Base-by-base conservation (phyloP, 345 rosid genomes). In the Draba incana region DNA sequence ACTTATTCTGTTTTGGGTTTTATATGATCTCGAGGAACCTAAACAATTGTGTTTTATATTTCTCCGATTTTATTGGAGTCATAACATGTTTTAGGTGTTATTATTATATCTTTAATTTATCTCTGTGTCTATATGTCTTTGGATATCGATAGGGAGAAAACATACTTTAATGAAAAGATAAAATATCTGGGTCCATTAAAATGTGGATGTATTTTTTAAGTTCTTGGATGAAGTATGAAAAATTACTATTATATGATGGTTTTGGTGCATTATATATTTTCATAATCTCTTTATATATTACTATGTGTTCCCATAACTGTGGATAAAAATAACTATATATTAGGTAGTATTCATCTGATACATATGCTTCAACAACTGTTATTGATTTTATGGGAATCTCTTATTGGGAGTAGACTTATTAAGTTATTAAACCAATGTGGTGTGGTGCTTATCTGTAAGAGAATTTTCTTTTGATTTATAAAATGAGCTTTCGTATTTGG, bases 371-470 rank as follows among this genome's bases (percentile, higher is more conserved):
- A 59, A 35, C 50, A 54, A 27, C 28, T 60, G 30, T 60, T 52
- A 53, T 53, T 60, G 38, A 61, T 60, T 74, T 39, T 28, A 47
- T 38, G 73, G 62, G 74, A 68, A 74, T 61, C 58, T 74, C 64
- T 39, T 61, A 38, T 74, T 67, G 58, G 58, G 47, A 67, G 67
- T 25, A 59, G 49, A 35, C 35, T 52, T 44, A 61, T 67, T 67
- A 67, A 59, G 63, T 45, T 74, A 45, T 60, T 68, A 27, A 54
- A 54, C 64, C 66, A 72, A 53, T 74, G 72, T 53, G 68, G 57
- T 52, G 50, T 44, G 62, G 63, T 66, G 73, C 78, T 67, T 74
- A 74, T 74, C 77, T 74, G 72, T 66, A 66, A 58, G 62, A 61
- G 68, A 73, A 66, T 53, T 66, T 73, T 37, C 67, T 66, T 73